A percentile compares a stretch with the other conserved stretches of the same genome.
Conservation (phyloP, 805 yeast genomes). For the Ogataea glucozyma region DNA sequence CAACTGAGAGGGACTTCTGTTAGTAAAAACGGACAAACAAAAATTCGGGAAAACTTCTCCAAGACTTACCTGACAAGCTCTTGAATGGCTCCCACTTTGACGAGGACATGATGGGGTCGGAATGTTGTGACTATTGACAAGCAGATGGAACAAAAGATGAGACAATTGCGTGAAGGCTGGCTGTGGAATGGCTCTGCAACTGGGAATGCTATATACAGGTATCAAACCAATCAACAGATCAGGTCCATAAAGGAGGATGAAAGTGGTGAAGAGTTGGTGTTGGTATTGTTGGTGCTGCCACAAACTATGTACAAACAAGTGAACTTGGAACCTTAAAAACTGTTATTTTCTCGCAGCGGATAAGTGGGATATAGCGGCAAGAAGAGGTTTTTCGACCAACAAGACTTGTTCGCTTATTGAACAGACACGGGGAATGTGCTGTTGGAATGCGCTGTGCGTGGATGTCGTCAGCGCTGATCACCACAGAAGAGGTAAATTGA, state of each 20-base stretch:
- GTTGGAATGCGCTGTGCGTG: too few relatives aligned
- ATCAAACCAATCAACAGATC: conserved; percentile 6
- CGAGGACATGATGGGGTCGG: conserved; percentile 20
- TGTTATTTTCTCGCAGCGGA: too few relatives aligned
- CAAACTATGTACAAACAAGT: conserved; percentile 1
- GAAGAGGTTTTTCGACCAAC: too few relatives aligned
- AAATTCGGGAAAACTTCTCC: conserved; percentile 16
- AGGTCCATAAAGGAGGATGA: background rate
- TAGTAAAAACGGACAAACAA: background rate
- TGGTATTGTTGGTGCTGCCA: background rate
- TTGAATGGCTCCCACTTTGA: conserved; percentile 28
- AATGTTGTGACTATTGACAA: conserved; percentile 2
- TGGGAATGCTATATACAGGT: conserved; percentile 10
- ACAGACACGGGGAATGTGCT: too few relatives aligned
- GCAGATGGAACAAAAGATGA: conserved; percentile 6
- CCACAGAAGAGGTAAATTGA: too few relatives aligned
- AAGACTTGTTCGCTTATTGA: too few relatives aligned
- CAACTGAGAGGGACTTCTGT: conserved; percentile 21
- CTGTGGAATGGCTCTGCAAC: background rate
- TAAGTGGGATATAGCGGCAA: too few relatives aligned
- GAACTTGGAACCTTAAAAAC: too few relatives aligned
- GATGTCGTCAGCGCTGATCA: too few relatives aligned
- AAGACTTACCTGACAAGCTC: conserved; percentile 25
- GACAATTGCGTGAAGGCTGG: conserved; percentile 1
- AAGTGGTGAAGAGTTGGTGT: background rate